Base-by-base conservation (phyloP, 129 eudicot species). In the Flaveria sonorensis region DNA sequence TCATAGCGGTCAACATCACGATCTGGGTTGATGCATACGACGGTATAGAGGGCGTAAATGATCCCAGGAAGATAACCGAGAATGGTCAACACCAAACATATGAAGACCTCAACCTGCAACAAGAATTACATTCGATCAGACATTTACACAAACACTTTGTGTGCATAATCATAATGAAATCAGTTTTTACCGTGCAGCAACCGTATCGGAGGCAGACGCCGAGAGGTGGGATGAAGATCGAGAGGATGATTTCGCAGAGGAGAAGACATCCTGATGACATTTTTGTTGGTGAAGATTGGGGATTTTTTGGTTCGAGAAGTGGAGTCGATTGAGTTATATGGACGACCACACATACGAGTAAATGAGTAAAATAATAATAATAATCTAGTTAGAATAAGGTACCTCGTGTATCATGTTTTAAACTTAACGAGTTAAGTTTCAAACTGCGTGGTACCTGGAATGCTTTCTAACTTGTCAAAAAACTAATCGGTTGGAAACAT, bases 171-270 rank as follows among this genome's bases (percentile, higher is more conserved):
- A 9, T 7, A 43, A 43, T 43, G 0, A 70, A 26, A 69, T 6
- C 62, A 30, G 2, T 10, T 15, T 78, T 82, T 83, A 92, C 97
- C 26, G 92, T 83, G 88, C 97, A 92, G 81, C 97, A 92, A 30
- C 97, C 97, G 59, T 87, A 87, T 15, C 97, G 76, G 81, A 92
- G 84, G 76, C 89, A 92, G 60, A 92, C 90, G 36, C 96, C 97
- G 15, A 92, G 82, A 60, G 97, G 97, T 20, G 97, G 97, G 19
- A 92, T 82, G 59, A 92, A 21, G 85, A 92, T 80, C 18, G 97
- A 92, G 24, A 89, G 81, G 18, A 92, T 10, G 78, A 92, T 81
- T 59, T 88, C 97, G 70, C 93, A 92, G 56, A 88, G 48, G 75
- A 89, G 74, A 65, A 43, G 26, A 7, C 60, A 70, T 78, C 76